These are phyloP conservation scores for Allantophomopsis lycopodina DNA, from an alignment of 2,329 filamentous ascomycete species.

Conservation along the genomic window DNA sequence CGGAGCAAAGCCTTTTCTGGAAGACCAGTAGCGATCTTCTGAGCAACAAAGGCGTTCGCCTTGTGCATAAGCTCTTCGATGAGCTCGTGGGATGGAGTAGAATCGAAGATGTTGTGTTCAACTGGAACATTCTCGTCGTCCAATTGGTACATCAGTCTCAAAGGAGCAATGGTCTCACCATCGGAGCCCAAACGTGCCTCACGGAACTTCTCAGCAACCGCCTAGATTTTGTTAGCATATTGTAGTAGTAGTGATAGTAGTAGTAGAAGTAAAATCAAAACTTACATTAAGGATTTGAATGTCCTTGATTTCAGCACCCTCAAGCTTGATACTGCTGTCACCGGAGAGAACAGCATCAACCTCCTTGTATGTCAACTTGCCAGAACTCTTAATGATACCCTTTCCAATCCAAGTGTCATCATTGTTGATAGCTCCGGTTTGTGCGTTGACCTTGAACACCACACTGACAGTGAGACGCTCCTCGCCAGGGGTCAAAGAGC, in stretches of 20 bases:
- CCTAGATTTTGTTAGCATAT: constrained; percentile 26
- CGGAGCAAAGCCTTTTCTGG: constrained; percentile 90
- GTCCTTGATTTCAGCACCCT: constrained; percentile 56
- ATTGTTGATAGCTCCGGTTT: constrained; percentile 66
- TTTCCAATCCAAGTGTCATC: constrained; percentile 91
- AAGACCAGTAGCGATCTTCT: constrained; percentile 64
- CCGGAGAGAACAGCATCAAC: constrained; percentile 71
- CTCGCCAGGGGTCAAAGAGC: constrained; percentile 74
- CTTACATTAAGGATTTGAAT: constrained; percentile 66
- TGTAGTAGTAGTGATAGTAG: too few species aligned
- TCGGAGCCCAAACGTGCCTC: constrained; percentile 75
- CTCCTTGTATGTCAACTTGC: constrained; percentile 72
- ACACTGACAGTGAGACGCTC: constrained; percentile 87
- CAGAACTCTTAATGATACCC: constrained; percentile 81
- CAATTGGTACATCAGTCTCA: constrained; percentile 82
- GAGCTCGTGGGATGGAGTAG: constrained; percentile 76
- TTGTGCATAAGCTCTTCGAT: constrained; percentile 94
- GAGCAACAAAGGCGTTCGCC: constrained; percentile 78
- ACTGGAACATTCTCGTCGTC: constrained; percentile 98
- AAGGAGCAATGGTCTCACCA: constrained; percentile 64
- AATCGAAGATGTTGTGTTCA: constrained; percentile 91
- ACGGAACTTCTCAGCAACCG: constrained; percentile 79
- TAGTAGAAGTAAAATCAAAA: constrained; percentile 4
- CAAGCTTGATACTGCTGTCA: constrained; percentile 44
- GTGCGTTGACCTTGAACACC: constrained; percentile 78